A percentile compares a stretch with the other conserved stretches of the same genome.
phyloP scores from a whole-genome alignment of 352 stramenopile species.

The Bremia lactucae region DNA sequence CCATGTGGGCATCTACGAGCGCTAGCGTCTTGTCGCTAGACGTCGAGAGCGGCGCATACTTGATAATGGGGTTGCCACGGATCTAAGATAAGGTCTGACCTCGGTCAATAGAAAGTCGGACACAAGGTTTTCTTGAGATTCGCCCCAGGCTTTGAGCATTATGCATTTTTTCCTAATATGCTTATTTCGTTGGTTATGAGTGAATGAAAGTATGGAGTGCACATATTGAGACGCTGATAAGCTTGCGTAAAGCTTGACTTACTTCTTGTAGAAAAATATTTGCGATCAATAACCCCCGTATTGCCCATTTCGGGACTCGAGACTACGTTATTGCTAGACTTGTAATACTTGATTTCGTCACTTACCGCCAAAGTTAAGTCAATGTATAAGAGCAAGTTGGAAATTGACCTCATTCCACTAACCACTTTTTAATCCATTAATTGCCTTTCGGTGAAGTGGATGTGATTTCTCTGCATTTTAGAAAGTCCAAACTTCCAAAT shows the following conservation, averaged over 20 bases:
- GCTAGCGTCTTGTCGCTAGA: slow-evolving; percentile 58
- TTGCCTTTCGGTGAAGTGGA: slow-evolving; percentile 67
- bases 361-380: slow-evolving; percentile 41
- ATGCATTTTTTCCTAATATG: slow-evolving; percentile 38
- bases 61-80: slow-evolving; percentile 89
- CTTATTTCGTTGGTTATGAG: no score
- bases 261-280: no score
- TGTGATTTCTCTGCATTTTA: slow-evolving; percentile 80
- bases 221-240: no score
- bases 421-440: slow-evolving; percentile 44
- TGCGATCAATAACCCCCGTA: slow-evolving; percentile 29
- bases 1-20: slow-evolving; percentile 86
- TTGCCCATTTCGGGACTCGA: slow-evolving; percentile 48
- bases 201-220: no score
- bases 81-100: slow-evolving; percentile 67
- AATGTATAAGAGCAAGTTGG: slow-evolving; percentile 68
- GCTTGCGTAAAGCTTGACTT: no score
- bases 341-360: slow-evolving; percentile 73
- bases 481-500: slow-evolving; percentile 48
- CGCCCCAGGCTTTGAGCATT: slow-evolving; percentile 32
- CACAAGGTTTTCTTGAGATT: slow-evolving; percentile 61
- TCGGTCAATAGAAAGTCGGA: slow-evolving; percentile 82
- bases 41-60: slow-evolving; percentile 51
- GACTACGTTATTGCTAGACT: slow-evolving; percentile 79
- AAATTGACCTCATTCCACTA: slow-evolving; percentile 63